Base-by-base conservation (phyloP, 495 filamentous ascomycete species). In the Tuber umbilicatum region DNA sequence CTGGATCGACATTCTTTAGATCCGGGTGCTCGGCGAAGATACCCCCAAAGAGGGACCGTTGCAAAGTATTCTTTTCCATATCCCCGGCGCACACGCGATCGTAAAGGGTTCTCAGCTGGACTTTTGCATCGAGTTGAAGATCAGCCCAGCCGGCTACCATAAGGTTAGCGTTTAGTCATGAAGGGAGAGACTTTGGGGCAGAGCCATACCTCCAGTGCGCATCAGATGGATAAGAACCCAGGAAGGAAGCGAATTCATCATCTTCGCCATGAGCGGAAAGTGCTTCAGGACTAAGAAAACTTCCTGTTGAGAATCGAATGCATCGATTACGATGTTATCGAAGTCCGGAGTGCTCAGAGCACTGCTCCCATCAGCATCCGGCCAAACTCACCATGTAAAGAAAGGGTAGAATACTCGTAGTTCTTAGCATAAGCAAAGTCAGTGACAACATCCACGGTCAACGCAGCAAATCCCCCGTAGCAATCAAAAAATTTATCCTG, bases 381-480 rank as follows among this genome's bases (percentile, higher is more conserved):
- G 27, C 55, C 27, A 31, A 64, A 31, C 14, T 64, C 14, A 19
- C 14, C 14, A 31, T 64, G 55, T 35, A 14, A 0, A 17, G 55
- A 64, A 64, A 64, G 31, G 19, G 23, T 67, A 12, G 84, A 80
- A 21, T 81, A 76, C 72, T 81, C 68, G 40, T 83, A 83, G 71
- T 80, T 80, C 68, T 80, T 74, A 37, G 79, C 83, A 70, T 87
- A 86, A 1, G 83, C 80, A 74, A 86, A 87, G 72, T 85, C 83
- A 37, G 83, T 85, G 43, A 86, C 83, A 67, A 86, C 79, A 72
- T 87, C 86, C 31, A 81, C 79, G n/a, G 85, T 83, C 9, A 86
- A 50, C 39, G 83, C 82, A 39, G 80, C 73, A 76, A 84, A 81
- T 60, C 77, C 84, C 12, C 45, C 41, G 38, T 72, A 45, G 42